Percentiles rank a stretch among this genome's conserved stretches.
phyloP scores from a whole-genome alignment of 495 filamentous ascomycete species.

The Penicillium odoratum region DNA sequence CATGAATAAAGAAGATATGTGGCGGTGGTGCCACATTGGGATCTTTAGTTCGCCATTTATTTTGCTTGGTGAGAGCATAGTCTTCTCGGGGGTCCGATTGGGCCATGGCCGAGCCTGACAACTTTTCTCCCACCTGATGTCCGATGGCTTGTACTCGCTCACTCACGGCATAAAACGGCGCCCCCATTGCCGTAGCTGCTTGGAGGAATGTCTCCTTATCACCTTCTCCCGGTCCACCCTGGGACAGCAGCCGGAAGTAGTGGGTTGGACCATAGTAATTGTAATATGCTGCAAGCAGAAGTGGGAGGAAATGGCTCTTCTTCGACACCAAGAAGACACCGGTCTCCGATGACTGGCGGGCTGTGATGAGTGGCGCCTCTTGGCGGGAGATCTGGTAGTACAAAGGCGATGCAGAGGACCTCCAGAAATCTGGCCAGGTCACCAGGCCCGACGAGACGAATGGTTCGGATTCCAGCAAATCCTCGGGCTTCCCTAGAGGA shows the following conservation, averaged over 20 bases:
- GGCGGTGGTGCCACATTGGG: constrained; percentile 30
- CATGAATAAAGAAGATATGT: constrained; percentile 53
- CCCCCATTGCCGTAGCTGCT: constrained; percentile 51
- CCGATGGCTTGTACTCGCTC: constrained; percentile 44
- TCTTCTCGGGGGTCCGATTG: constrained; percentile 51
- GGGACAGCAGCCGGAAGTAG: constrained; percentile 59
- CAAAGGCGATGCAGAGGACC: constrained; percentile 47
- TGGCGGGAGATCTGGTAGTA: constrained; percentile 57
- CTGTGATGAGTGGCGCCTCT: constrained; percentile 37
- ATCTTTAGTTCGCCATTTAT: constrained; percentile 41
- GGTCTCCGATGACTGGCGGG: constrained; percentile 51
- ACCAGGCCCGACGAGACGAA: constrained; percentile 55
- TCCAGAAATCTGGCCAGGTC: constrained; percentile 65
- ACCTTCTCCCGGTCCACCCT: constrained; percentile 57
- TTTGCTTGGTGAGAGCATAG: constrained; percentile 35
- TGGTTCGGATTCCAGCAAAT: constrained; percentile 50
- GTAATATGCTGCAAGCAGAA: constrained; percentile 63
- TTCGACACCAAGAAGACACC: constrained; percentile 61
- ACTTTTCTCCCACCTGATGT: constrained; percentile 31
- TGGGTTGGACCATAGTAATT: constrained; percentile 59
- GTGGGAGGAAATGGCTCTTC: constrained; percentile 47
- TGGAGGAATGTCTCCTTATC: constrained; percentile 67
- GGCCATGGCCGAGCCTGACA: constrained; percentile 42
- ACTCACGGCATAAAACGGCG: constrained; percentile 53
- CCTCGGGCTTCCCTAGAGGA: constrained; percentile 52